Base-by-base conservation (phyloP, 306 rosid genomes). In the Castanopsis chinensis region DNA sequence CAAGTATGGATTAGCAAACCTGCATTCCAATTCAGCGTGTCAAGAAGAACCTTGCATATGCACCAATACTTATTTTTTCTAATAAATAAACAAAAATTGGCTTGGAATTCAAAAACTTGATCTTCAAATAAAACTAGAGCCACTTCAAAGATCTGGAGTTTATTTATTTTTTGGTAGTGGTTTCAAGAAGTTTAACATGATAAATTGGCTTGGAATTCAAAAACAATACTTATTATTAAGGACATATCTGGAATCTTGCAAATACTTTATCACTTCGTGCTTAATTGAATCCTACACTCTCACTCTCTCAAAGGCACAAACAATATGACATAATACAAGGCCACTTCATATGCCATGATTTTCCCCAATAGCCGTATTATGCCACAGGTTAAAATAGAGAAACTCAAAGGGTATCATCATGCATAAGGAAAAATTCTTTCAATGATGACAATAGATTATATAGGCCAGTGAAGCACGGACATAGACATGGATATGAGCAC, bases 1-100 rank as follows among this genome's bases (percentile, higher is more conserved):
- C 96, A 96, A 85, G 79, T 81, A 88, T 30, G 99, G 99, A 84
- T 80, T 93, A 76, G 96, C 90, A 81, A 93, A 96, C 99, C 99
- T 96, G 89, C 83, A 79, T 83, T 83, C 61, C 71, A 75, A 67
- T 76, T 78, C 73, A 77, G 73, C 59, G 79, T 45, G 80, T 86
- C 79, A 76, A 84, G 69, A 49, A 57, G 75, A 83, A 67, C 5
- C 35, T 80, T 76, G 72, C 78, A 84, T 77, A 81, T 69, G 68
- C 71, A 70, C 69, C 15, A 60, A 79, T 23, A 30, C 5, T 41
- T 41, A 41, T 41, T 41, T 41, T 41, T 41, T 41, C 45, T 41
- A 7, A 41, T 41, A 41, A 8, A 41, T 41, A 41, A 41, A 41
- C 45, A 41, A 41, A 41, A n/a, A n/a, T n/a, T n/a, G n/a, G n/a